Base-by-base conservation (phyloP, 495 filamentous ascomycete species). In the Neurospora discreta region DNA sequence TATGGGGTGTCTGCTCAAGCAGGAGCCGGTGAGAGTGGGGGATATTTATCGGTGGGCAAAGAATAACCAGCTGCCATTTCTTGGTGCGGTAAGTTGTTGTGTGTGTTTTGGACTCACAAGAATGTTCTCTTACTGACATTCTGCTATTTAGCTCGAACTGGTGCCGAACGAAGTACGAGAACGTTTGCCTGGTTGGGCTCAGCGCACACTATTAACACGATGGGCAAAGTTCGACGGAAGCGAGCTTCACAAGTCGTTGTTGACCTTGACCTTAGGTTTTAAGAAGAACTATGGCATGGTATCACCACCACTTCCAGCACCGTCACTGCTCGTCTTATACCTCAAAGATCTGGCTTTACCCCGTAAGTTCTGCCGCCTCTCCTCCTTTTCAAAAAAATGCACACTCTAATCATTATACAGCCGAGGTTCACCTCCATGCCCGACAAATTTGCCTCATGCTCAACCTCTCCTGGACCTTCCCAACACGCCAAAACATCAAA, bases 271-370 rank as follows among this genome's bases (percentile, higher is more conserved):
- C 13, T 73, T 88, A n/a, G 85, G 88, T 15, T 92, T 91, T 76
- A 82, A 87, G 67, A 81, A 82, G 60, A 87, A 91, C 38, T 94
- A 92, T 77, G 87, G 86, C 20, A 84, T 97, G 75, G 76, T 81
- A 0, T 89, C 97, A 69, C 94, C 95, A 1, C 81, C 87, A 1
- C 75, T 97, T 43, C 96, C 97, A 71, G 78, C 81, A 20, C 85
- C 89, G 6, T 79, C 91, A 6, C 74, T 97, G 20, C 78, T 93
- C 10, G 88, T 90, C 71, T 86, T 89, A 44, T 90, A 91, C 71
- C 86, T 96, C 38, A 89, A 85, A 73, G 86, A 91, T 65, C 84
- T 98, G 33, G 88, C 90, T 10, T 82, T 99, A 26, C 95, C 95
- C 52, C 78, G 92, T 95, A 88, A 72, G 87, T 77, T 36, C 39